A percentile compares a stretch with the other conserved stretches of the same genome.
phyloP scores from a whole-genome alignment of 1,139 yeast species.

The Nakaseomyces glabratus region DNA sequence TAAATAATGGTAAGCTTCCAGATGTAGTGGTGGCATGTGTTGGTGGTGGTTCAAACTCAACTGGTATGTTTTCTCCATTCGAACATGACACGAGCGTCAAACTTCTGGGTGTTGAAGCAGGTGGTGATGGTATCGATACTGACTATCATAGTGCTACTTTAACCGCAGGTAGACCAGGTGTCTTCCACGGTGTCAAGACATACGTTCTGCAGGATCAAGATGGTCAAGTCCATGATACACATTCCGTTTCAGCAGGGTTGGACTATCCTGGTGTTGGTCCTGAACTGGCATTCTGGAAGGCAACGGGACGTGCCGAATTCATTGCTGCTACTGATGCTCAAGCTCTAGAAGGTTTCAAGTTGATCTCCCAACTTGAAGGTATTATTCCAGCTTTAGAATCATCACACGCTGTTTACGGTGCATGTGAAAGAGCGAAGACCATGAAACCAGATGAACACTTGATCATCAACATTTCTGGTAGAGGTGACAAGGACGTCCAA shows the following conservation, averaged over 20 bases:
- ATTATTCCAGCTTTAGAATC: slow-evolving; percentile 97
- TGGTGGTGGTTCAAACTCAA: slow-evolving; percentile 97
- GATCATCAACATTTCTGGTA: slow-evolving; percentile 86
- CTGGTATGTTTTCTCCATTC: slow-evolving; percentile 93
- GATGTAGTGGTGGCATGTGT: slow-evolving; percentile 96
- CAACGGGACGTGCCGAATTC: slow-evolving; percentile 83
- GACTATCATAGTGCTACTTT: slow-evolving; percentile 85
- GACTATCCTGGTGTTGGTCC: slow-evolving; percentile 99
- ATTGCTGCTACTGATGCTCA: slow-evolving; percentile 89
- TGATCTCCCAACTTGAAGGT: slow-evolving; percentile 89
- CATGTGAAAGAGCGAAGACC: slow-evolving; percentile 76
- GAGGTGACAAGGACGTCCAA: slow-evolving; percentile 99
- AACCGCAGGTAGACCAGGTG: slow-evolving; percentile 91
- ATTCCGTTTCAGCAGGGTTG: slow-evolving; percentile 95
- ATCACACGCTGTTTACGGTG: slow-evolving; percentile 92
- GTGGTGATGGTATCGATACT: slow-evolving; percentile 93
- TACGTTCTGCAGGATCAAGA: slow-evolving; percentile 82
- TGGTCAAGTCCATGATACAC: slow-evolving; percentile 97
- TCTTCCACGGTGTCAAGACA: slow-evolving; percentile 94
- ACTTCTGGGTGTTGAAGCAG: slow-evolving; percentile 94
- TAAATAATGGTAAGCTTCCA: slow-evolving; percentile 76
- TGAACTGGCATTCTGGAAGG: slow-evolving; percentile 92
- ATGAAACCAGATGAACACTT: slow-evolving; percentile 72
- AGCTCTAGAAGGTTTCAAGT: slow-evolving; percentile 82
- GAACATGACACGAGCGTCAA: slow-evolving; percentile 70